Base-by-base conservation (phyloP, 2,329 filamentous ascomycete species). In the Aschersonia sp. region DNA sequence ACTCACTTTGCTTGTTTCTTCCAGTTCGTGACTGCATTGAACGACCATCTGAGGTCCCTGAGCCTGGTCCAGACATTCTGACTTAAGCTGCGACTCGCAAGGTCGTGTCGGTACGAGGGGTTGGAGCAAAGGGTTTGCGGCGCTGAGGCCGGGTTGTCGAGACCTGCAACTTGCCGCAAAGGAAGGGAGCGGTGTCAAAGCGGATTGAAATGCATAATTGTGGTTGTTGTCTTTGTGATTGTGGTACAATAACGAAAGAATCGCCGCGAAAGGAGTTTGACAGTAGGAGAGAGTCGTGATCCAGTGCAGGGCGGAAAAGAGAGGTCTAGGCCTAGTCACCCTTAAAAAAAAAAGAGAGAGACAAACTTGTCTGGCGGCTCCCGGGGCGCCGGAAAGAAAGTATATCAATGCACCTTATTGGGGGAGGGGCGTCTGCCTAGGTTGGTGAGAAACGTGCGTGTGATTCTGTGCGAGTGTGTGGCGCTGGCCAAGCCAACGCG, bases 1-100 rank as follows among this genome's bases (percentile, higher is more conserved):
- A 84, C 84, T 80, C 74, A 89, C 85, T 79, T 68, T 92, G 86
- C 62, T 89, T 89, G 61, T 72, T 81, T 62, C 86, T 77, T 58
- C 85, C 85, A 48, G 78, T 82, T 59, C 85, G 78, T 52, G 85
- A 86, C 71, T 89, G 75, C 79, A 82, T 83, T 47, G 77, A 69
- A 57, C 77, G 77, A 55, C 61, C 58, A 51, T 59, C 62, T 44
- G 64, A 60, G 51, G 59, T 63, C 55, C 59, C 62, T 52, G 58
- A 61, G 43, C 58, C 58, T 48, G 60, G 64, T 50, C 61, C 61
- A 48, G 64, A 65, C 63, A 66, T 66, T 35, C 51, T 58, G 49
- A 46, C 7, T 38, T 38, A 7, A 38, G 12, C 12, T 38, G 35
- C 35, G 7, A 12, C 35, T 43, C 29, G 12, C 40, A 45, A 46